These are phyloP conservation scores for Secale cereale DNA, from an alignment of 176 grass and related monocot species.

Conservation along the genomic window DNA sequence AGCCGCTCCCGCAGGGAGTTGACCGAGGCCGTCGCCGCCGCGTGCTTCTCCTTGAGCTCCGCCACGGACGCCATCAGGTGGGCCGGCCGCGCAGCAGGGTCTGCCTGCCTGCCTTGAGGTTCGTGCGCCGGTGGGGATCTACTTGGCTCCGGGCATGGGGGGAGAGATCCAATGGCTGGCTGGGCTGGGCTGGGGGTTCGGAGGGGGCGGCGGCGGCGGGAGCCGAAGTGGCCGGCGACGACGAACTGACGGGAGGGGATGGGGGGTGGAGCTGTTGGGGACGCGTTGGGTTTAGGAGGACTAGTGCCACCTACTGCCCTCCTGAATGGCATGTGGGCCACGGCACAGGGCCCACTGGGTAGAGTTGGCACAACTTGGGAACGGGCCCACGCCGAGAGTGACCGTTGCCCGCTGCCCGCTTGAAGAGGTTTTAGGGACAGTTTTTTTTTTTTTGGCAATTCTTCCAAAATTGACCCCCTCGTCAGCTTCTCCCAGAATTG, in stretches of 20 bases:
- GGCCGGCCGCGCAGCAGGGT: background rate
- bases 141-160: background rate
- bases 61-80: constrained; percentile 67
- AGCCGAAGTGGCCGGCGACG: background rate
- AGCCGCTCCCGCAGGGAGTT: constrained; percentile 74
- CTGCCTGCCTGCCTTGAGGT: background rate
- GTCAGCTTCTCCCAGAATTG: too few species aligned
- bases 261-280: constrained; percentile 20
- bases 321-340: background rate
- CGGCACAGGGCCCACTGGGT: background rate
- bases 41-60: constrained; percentile 89
- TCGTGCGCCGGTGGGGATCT: constrained; percentile 1
- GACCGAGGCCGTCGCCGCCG: constrained; percentile 57
- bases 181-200: too few species aligned
- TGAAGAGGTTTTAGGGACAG: background rate
- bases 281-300: constrained; percentile 1
- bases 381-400: background rate
- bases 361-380: background rate
- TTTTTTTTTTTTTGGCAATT: too few species aligned
- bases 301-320: background rate
- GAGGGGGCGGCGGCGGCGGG: background rate
- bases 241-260: background rate
- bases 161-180: constrained; percentile 1
- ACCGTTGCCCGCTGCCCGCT: background rate
- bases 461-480: too few species aligned